Evolutionary conservation across 257 asterid genomes (phyloP), one percentile per base, ranked within the genome.

Genomic region (Penstemon eatonii): DNA sequence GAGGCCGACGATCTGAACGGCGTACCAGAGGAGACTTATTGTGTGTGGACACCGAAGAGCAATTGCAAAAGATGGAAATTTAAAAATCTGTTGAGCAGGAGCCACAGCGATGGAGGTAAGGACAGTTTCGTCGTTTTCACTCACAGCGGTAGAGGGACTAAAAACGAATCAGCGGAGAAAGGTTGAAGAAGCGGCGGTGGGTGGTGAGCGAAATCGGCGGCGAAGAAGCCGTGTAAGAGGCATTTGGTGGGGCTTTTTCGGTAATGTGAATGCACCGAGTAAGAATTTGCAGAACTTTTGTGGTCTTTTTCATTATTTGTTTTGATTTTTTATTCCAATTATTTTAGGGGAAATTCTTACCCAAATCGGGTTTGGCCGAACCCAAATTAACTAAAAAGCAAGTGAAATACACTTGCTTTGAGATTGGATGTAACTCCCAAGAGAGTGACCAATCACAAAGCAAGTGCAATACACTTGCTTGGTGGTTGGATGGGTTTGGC

Each of bases 21-120:
- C 5, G 67, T 85, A 40, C 79, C 89, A 66, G 74, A 49, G 69
- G 87, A 77, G 8, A 77, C 77, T 15, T 86, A 83, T 77, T 86
- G 92, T 73, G 79, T 79, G 58, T 83, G 92, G 92, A 68, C 75
- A 77, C 87, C 89, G 78, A 67, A 75, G 80, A 38, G 71, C 19
- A 65, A 38, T 39, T 75, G 86, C 0, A 85, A 83, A 72, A 71
- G 83, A 45, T 83, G 91, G 88, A 85, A 66, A 63, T 77, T 85
- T 19, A 66, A 54, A 8, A 79, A 85, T 73, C 77, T 85, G 42
- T 55, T 80, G 74, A 39, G 63, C 41, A 60, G 86, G 79, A 85
- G 88, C 83, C 80, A 76, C 54, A 85, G 85, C 66, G 88, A 83
- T 5, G 86, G 83, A 4, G 47, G 76, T 9, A 77, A 81, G 73